Evolutionary conservation across 441 rosid species (phyloP), one percentile per base, ranked within the genome.

Genomic region (Euphorbia corollata): DNA sequence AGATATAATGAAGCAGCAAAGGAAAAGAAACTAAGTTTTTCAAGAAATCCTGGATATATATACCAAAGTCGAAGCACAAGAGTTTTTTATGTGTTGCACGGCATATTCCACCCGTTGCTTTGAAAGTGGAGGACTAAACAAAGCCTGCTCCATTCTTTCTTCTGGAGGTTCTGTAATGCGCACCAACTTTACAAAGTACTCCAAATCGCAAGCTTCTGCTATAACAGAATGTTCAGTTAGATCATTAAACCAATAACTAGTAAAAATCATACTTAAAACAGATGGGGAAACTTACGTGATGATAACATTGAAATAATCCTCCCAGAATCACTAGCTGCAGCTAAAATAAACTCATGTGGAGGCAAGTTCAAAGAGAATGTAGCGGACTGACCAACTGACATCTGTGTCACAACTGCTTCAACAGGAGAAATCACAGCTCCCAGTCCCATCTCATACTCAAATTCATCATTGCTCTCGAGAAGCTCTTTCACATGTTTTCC

Each of bases 31-130:
- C 57, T 63, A 48, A 22, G 51, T 23, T 56, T 58, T 39, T 41
- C 50, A 36, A 74, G 32, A 27, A n/a, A n/a, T n/a, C n/a, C n/a
- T n/a, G n/a, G n/a, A n/a, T n/a, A 63, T 41, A 68, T 59, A 7
- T 81, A 91, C 98, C 94, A 94, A 75, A 74, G 85, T 84, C 68
- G 86, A 69, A 68, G 97, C 94, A 56, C 75, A 73, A 43, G 96
- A 89, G 48, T 86, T 83, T 83, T 59, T 87, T 55, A 94, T 94
- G 63, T 89, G 92, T 73, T 80, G 81, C 75, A 91, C 55, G 48
- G 98, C 99, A 79, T 85, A 94, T 78, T 91, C 97, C 62, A 91
- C 94, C 53, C 98, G 84, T 77, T 91, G 99, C 80, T 88, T 94
- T 18, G 97, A 89, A 74, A 94, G 97, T 20, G 98, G 90, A 69